phyloP scores from a whole-genome alignment of 441 rosid species.

The Adansonia rubrostipa region DNA sequence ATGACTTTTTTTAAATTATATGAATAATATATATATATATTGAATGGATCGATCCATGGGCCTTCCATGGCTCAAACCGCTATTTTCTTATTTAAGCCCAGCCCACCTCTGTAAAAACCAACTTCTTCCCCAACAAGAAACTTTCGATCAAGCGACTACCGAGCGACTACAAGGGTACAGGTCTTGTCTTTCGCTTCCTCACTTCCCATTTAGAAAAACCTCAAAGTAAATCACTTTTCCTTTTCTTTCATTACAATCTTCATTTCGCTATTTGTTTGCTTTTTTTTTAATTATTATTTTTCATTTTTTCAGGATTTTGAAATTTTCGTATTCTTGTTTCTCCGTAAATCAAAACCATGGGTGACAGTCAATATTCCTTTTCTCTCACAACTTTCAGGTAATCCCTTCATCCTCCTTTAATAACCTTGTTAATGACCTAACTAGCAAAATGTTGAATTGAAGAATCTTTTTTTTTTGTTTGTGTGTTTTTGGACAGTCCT shows the following conservation, averaged over 20 bases:
- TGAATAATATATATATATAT: too few relatives aligned
- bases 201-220: neutral
- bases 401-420: neutral
- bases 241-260: neutral
- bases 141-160: neutral
- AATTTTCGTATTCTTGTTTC: neutral
- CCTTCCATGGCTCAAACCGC: neutral
- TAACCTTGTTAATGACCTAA: neutral
- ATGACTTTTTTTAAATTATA: too few relatives aligned
- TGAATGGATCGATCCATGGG: neutral
- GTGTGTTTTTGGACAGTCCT: conserved; percentile 54
- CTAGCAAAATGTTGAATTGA: neutral
- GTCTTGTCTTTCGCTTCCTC: neutral
- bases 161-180: neutral
- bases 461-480: neutral
- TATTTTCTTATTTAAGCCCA: neutral
- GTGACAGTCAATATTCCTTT: conserved; percentile 78
- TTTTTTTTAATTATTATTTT: neutral
- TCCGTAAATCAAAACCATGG: conserved; percentile 41
- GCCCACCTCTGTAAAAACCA: neutral
- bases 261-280: neutral
- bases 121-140: conserved; percentile 30
- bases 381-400: conserved; percentile 85
- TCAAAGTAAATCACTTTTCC: neutral
- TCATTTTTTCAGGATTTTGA: conserved; percentile 13